Base-by-base conservation (phyloP, 768 basidiomycete genomes). In the Sarcodon aspratus region DNA sequence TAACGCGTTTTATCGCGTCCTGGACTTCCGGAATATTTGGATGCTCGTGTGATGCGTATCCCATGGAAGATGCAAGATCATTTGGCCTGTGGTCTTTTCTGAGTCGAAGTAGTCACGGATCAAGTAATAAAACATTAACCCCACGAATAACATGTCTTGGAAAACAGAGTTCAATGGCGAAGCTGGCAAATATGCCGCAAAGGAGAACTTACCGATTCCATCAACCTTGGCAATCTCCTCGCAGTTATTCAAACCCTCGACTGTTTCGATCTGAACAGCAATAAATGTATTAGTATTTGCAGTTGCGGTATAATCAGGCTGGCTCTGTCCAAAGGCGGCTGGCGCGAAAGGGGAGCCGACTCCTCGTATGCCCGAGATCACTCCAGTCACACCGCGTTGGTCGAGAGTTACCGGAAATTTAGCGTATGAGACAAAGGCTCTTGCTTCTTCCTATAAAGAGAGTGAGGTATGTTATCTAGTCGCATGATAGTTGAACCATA, bases 281-380 rank as follows among this genome's bases (percentile, higher is more conserved):
- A 64, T 59, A 48, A 66, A 49, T n/a, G 66, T 50, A 9, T 56
- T 50, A 47, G 61, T 63, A 57, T 69, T 68, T 43, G 82, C 84
- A 2, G 61, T 59, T 4, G 61, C 56, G 33, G 82, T 59, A 54
- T 82, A 85, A 48, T 82, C 76, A 3, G 63, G 50, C 1, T 66
- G 58, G 4, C 65, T 67, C n/a, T 78, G 55, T 7, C 72, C 73
- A 80, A 82, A 85, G 18, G 65, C 65, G 9, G 63, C 68, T 42
- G 79, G 80, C 0, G 79, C 78, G 63, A 77, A 81, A 1, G 81
- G 73, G 53, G 69, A 79, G 1, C 82, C 83, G 54, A 78, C 80
- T 3, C 83, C 83, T 11, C 83, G 72, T 44, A 74, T 68, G 1
- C 84, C 83, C 1, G 40, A 42, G 40, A 42, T 42, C 17, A 42